These are phyloP conservation scores for Vigna nakashimae DNA, from an alignment of 306 rosid genomes.

Conservation along the genomic window DNA sequence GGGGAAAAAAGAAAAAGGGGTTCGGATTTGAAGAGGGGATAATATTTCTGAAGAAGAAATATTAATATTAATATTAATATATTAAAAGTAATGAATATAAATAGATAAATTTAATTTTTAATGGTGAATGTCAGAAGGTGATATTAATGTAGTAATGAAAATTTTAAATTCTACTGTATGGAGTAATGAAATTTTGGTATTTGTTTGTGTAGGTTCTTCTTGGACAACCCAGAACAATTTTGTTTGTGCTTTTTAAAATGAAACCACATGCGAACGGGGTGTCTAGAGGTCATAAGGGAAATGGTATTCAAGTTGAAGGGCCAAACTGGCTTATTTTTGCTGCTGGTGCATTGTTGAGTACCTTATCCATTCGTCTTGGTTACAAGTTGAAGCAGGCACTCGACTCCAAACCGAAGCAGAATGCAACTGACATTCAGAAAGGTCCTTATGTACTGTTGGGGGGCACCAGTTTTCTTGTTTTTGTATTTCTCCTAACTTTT, in stretches of 20 bases:
- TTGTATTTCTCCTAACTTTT: neutral
- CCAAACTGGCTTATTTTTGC: slow-evolving; percentile 90
- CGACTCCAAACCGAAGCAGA: slow-evolving; percentile 72
- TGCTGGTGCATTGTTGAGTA: slow-evolving; percentile 89
- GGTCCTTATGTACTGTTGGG: slow-evolving; percentile 34
- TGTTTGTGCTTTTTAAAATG: slow-evolving; percentile 63
- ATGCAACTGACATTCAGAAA: slow-evolving; percentile 49
- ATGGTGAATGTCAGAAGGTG: neutral
- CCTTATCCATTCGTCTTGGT: slow-evolving; percentile 83
- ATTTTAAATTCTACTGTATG: neutral
- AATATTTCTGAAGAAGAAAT: neutral
- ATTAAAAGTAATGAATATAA: neutral
- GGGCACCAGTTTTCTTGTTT: slow-evolving; percentile 12
- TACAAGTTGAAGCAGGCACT: slow-evolving; percentile 87
- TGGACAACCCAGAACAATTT: slow-evolving; percentile 51
- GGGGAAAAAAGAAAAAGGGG: neutral
- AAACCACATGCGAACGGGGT: slow-evolving; percentile 62
- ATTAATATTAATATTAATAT: neutral
- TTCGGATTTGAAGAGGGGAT: neutral
- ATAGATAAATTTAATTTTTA: slow-evolving; percentile 7
- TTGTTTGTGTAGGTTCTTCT: slow-evolving; percentile 53
- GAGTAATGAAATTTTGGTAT: slow-evolving; percentile 14
- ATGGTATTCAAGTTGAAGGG: slow-evolving; percentile 62
- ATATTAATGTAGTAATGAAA: neutral
- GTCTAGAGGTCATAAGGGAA: slow-evolving; percentile 66